A percentile compares a stretch with the other conserved stretches of the same genome.
These are phyloP conservation scores for Metarhizium album DNA, from an alignment of 2,329 filamentous ascomycete species.

Conservation along the genomic window DNA sequence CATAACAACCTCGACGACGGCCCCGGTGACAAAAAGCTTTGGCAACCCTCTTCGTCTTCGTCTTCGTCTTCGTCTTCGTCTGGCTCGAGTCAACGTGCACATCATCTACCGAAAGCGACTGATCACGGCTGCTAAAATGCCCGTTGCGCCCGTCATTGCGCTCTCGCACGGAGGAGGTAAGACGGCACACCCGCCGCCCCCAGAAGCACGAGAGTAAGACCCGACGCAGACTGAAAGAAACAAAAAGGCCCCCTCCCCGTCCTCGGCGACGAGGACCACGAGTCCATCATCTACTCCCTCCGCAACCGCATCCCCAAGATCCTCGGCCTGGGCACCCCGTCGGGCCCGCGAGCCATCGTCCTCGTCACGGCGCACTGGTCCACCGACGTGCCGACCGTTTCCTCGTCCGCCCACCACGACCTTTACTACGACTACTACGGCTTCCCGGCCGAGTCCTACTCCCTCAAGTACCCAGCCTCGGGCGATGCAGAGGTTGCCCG, in stretches of 20 bases:
- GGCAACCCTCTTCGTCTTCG: too few relatives aligned
- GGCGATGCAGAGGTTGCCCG: conserved; percentile 43
- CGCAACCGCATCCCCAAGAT: conserved; percentile 42
- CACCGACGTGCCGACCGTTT: conserved; percentile 37
- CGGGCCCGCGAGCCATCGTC: conserved; percentile 40
- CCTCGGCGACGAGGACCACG: conserved; percentile 42
- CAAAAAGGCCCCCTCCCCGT: conserved; percentile 43
- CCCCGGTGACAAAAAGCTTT: too few relatives aligned
- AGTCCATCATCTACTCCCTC: conserved; percentile 39
- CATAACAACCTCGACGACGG: too few relatives aligned
- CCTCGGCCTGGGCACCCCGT: conserved; percentile 39
- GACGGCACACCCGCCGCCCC: too few relatives aligned
- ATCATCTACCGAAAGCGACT: too few relatives aligned
- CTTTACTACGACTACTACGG: conserved; percentile 50
- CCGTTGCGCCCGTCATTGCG: conserved; percentile 33
- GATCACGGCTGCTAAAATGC: conserved; percentile 20
- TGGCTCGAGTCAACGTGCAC: too few relatives aligned
- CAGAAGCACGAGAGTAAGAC: too few relatives aligned
- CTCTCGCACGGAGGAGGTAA: conserved; percentile 38
- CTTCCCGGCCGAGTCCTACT: conserved; percentile 45
- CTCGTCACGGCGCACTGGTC: conserved; percentile 51
- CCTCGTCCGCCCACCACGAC: conserved; percentile 33
- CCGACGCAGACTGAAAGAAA: neutral
- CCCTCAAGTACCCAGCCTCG: conserved; percentile 43
- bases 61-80: too few relatives aligned